Evolutionary conservation across 1,284 basidiomycete genomes (phyloP).

Genomic region (Ustilago cynodontis): DNA sequence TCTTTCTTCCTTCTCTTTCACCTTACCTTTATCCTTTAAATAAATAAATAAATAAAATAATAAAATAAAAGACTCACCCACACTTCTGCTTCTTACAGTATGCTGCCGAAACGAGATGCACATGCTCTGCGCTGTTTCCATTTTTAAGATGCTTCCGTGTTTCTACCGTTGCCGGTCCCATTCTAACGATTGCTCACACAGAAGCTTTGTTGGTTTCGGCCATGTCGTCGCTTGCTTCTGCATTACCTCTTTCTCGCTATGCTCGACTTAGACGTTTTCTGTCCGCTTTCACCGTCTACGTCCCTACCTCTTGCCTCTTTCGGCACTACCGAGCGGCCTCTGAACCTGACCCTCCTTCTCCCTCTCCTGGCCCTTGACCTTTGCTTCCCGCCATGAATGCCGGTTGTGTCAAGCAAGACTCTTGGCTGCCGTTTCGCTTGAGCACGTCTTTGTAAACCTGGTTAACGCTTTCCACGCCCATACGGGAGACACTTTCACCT

Average conservation of each 20-base stretch:
- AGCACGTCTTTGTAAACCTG: background rate
- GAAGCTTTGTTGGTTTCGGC: background rate
- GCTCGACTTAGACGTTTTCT: background rate
- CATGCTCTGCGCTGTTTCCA: background rate
- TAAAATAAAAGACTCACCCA: background rate
- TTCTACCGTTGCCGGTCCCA: background rate
- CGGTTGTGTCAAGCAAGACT: background rate
- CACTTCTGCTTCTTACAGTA: background rate
- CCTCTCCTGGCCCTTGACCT: background rate
- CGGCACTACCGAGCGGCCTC: background rate
- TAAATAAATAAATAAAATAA: too few relatives aligned
- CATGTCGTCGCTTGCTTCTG: slow-evolving; percentile 9
- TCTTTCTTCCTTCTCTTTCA: background rate
- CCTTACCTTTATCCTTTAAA: too few relatives aligned
- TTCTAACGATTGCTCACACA: background rate
- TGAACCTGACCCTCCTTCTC: too few relatives aligned
- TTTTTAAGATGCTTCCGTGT: slow-evolving; percentile 1
- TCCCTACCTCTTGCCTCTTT: background rate
- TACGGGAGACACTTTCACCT: too few relatives aligned
- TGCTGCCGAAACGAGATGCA: background rate
- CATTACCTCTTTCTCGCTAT: slow-evolving; percentile 17
- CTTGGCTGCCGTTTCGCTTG: background rate
- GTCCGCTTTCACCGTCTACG: background rate
- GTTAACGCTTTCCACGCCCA: too few relatives aligned
- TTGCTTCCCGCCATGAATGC: slow-evolving; percentile 2